Evolutionary conservation across 495 filamentous ascomycete species (phyloP), one percentile per base, ranked within the genome.

Genomic region (Tetracladium setigerum): DNA sequence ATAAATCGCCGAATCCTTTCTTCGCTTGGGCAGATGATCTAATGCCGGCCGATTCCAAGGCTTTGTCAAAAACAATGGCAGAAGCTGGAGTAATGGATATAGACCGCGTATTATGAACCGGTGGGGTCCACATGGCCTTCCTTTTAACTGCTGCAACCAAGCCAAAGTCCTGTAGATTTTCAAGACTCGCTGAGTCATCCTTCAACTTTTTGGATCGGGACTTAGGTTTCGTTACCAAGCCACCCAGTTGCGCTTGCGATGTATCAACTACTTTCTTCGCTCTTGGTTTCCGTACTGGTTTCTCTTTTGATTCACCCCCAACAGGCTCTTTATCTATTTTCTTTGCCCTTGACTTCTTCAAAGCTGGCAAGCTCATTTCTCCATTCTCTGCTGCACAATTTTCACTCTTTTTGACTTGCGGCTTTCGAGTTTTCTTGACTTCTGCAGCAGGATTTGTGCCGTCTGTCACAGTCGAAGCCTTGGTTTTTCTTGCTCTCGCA

Each of bases 101-200:
- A 22, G 38, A 16, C 5, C 41, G 43, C 0, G 16, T 18, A 17
- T 16, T 41, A 0, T 42, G 13, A 37, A 32, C 4, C 53, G 79
- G 79, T 12, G 74, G 74, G 5, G 81, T 84, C 82, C 81, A 86
- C 50, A 75, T 63, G 9, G 58, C 56, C 43, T 74, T 66, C 42
- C 78, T 65, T 19, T 55, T 64, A 4, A 76, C 59, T 3, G 78
- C 80, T 37, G 67, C 62, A 32, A 75, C 72, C 11, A 72, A 49
- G 11, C 53, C 44, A 15, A 58, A 30, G 18, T 61, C 52, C 14
- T 62, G 16, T 33, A 17, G 52, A 27, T 62, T 52, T 7, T 43
- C 49, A 16, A 50, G 41, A 14, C 38, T 46, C 32, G 44, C 46
- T 5, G 36, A 14, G 0, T 19, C 41, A 4, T 53, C 45, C 19